These are phyloP conservation scores for Asterophora lycoperdoides DNA, from an alignment of 768 basidiomycete genomes.

Conservation along the genomic window DNA sequence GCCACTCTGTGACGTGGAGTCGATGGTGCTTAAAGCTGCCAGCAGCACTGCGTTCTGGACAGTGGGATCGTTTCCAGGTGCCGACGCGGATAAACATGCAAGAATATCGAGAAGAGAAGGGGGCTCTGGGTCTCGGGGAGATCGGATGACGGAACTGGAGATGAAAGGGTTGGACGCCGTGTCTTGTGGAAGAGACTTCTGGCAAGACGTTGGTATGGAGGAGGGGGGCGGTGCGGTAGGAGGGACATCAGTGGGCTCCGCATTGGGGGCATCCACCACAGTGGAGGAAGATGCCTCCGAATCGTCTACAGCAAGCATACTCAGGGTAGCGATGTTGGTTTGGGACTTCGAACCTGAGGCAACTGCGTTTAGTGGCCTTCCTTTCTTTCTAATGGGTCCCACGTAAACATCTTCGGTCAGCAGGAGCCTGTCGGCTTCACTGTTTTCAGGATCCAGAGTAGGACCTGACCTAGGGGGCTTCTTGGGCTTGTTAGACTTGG, in stretches of 20 bases:
- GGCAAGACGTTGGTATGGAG: constrained; percentile 5
- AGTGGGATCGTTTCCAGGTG: constrained; percentile 12
- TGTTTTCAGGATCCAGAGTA: constrained; percentile 15
- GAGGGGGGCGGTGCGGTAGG: background rate
- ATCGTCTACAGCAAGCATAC: constrained; percentile 24
- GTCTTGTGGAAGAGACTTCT: constrained; percentile 10
- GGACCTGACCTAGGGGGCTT: constrained; percentile 9
- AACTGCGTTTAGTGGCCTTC: constrained; percentile 29
- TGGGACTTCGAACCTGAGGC: constrained; percentile 20
- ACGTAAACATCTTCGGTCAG: constrained; percentile 38
- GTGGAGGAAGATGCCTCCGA: background rate
- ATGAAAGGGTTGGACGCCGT: constrained; percentile 19
- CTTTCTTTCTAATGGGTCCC: constrained; percentile 45
- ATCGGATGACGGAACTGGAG: constrained; percentile 20
- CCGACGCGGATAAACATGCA: constrained; percentile 23
- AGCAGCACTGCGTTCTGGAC: constrained; percentile 23
- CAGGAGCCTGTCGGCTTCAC: constrained; percentile 41
- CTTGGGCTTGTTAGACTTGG: constrained; percentile 16
- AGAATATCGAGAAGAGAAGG: constrained; percentile 26
- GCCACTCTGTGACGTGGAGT: constrained; percentile 15
- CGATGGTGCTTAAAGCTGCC: constrained; percentile 23
- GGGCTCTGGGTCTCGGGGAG: constrained; percentile 16
- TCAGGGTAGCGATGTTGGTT: constrained; percentile 14
- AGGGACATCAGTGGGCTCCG: background rate
- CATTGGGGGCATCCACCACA: background rate